A percentile compares a stretch with the other conserved stretches of the same genome.
Evolutionary conservation across 2,329 filamentous ascomycete genomes (phyloP).

Genomic region (Xylariaceae sp.): DNA sequence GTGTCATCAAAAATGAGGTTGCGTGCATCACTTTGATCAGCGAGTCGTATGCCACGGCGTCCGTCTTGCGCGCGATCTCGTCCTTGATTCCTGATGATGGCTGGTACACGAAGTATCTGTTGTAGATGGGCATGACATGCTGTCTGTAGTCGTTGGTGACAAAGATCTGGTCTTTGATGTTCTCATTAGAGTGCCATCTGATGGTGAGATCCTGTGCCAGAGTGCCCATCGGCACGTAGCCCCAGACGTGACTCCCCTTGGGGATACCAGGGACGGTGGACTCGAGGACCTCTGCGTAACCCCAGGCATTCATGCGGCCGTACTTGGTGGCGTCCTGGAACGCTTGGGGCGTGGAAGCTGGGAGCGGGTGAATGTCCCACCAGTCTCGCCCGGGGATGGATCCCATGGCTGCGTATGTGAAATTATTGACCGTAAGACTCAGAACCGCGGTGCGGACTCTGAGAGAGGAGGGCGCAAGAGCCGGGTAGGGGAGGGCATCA

Average conservation of each 20-base stretch:
- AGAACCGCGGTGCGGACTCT: conserved; percentile 28
- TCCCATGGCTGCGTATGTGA: conserved; percentile 31
- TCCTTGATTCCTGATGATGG: conserved; percentile 13
- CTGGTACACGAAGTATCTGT: conserved; percentile 33
- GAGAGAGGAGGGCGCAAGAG: conserved; percentile 27
- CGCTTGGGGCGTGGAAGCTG: conserved; percentile 28
- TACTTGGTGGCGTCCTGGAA: conserved; percentile 36
- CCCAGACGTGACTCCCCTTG: conserved; percentile 30
- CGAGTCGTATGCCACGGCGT: conserved; percentile 23
- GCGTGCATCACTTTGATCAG: conserved; percentile 25
- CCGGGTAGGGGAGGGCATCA: conserved; percentile 20
- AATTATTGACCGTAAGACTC: conserved; percentile 33
- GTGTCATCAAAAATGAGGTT: conserved; percentile 30
- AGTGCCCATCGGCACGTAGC: conserved; percentile 39
- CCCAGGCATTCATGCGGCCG: conserved; percentile 47
- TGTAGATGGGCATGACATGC: conserved; percentile 41
- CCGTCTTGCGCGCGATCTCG: conserved; percentile 12
- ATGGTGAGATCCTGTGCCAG: conserved; percentile 37
- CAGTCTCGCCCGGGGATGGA: conserved; percentile 22
- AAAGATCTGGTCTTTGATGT: conserved; percentile 29
- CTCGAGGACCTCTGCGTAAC: conserved; percentile 40
- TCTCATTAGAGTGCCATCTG: conserved; percentile 11
- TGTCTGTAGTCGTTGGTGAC: conserved; percentile 36
- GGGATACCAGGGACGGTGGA: conserved; percentile 34
- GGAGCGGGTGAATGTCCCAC: conserved; percentile 44